Evolutionary conservation across 345 rosid species (phyloP).

Genomic region (Jatropha curcas): DNA sequence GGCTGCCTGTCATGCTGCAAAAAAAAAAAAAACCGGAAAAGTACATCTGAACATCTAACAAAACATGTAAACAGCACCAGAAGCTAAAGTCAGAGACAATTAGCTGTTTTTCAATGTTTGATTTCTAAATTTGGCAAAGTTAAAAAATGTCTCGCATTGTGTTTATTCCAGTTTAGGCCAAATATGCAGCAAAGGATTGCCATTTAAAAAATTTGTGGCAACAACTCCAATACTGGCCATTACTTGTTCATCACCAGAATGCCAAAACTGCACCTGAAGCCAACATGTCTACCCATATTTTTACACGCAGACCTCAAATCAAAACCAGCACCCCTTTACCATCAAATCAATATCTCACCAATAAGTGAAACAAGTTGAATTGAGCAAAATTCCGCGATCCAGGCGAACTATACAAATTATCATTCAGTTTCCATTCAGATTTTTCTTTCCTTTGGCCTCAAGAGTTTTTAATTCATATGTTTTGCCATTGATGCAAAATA

Average conservation of each 20-base stretch:
- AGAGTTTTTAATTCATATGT: no score
- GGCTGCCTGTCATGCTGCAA: slow-evolving; percentile 16
- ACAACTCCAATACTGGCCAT: background rate
- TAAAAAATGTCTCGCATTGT: no score
- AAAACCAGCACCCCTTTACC: background rate
- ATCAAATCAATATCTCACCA: background rate
- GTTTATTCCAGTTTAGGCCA: no score
- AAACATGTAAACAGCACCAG: background rate
- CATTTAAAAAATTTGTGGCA: background rate
- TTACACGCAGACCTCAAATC: background rate
- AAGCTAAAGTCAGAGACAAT: no score
- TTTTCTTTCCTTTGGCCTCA: background rate
- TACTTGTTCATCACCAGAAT: background rate
- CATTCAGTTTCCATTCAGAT: background rate
- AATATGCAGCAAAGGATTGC: no score
- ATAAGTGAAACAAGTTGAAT: background rate
- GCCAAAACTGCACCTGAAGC: background rate
- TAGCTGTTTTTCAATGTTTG: no score
- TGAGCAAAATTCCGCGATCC: background rate
- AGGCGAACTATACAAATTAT: no score
- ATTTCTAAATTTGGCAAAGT: background rate
- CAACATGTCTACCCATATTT: background rate
- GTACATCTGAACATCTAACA: background rate
- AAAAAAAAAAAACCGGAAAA: background rate
- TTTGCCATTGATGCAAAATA: no score